Conservation (phyloP, 306 rosid genomes). For the Malus sylvestris region DNA sequence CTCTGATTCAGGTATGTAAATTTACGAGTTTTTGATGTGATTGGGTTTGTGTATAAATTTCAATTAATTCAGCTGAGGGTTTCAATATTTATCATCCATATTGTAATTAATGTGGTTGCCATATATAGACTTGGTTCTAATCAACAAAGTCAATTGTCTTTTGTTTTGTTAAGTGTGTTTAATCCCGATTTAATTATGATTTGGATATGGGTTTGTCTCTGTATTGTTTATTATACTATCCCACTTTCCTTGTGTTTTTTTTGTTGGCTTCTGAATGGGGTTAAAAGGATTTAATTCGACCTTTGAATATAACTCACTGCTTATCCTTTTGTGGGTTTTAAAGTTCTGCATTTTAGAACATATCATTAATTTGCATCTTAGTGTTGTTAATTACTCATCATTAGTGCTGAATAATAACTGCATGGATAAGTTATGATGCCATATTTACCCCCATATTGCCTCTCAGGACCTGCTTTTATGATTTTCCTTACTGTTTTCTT, state of each 20-base stretch:
- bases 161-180: not conserved
- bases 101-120: slow-evolving; percentile 21
- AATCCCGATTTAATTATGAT: slow-evolving; percentile 16
- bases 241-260: slow-evolving; percentile 5
- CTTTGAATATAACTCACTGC: slow-evolving; percentile 5
- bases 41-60: slow-evolving; percentile 8
- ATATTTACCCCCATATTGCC: not conserved
- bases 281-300: slow-evolving; percentile 21
- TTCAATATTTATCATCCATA: slow-evolving; percentile 5
- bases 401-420: slow-evolving; percentile 12
- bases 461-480: not conserved
- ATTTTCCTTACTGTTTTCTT: not conserved
- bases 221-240: not conserved
- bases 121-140: not conserved
- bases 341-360: slow-evolving; percentile 14
- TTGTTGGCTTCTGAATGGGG: slow-evolving; percentile 12
- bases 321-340: slow-evolving; percentile 24
- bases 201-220: slow-evolving; percentile 1
- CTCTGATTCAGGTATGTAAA: slow-evolving; percentile 33
- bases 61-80: slow-evolving; percentile 14
- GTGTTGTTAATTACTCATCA: not conserved
- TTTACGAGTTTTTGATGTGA: not conserved
- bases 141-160: slow-evolving; percentile 10
- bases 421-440: slow-evolving; percentile 1
- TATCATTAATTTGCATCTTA: slow-evolving; percentile 22